phyloP scores from a whole-genome alignment of 164 flowering plant genomes.

The Vitis amurensis region DNA sequence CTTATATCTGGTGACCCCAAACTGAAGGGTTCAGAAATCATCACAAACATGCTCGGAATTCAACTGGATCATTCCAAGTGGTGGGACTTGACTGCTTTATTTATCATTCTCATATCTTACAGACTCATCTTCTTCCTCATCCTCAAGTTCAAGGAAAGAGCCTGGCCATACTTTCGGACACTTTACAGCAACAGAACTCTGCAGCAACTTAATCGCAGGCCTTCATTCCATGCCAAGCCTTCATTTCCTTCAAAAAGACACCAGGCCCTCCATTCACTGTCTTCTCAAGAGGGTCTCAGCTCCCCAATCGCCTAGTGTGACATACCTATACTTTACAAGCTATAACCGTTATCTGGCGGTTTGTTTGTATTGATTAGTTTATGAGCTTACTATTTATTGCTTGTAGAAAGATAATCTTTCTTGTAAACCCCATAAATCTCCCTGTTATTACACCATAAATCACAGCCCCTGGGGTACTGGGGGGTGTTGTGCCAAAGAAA shows the following conservation, averaged over 20 bases:
- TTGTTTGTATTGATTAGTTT: no score
- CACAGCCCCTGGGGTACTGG: no score
- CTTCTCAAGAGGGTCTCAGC: slow-evolving; percentile 14
- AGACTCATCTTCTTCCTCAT: slow-evolving; percentile 23
- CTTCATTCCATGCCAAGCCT: not conserved
- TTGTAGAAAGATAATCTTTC: no score
- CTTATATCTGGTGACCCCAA: slow-evolving; percentile 25
- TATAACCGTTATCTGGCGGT: no score
- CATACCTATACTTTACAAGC: no score
- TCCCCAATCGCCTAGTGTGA: slow-evolving; percentile 7
- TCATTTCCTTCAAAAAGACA: slow-evolving; percentile 6
- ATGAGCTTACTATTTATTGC: no score
- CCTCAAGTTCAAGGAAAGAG: slow-evolving; percentile 29
- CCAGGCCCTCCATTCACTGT: slow-evolving; percentile 2
- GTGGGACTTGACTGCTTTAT: slow-evolving; percentile 36
- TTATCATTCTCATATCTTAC: slow-evolving; percentile 10
- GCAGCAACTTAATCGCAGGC: not conserved
- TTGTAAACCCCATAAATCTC: no score
- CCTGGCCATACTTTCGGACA: slow-evolving; percentile 2
- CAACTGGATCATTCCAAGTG: slow-evolving; percentile 33
- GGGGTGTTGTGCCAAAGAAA: no score
- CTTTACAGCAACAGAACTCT: slow-evolving; percentile 6
- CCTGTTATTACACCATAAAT: no score
- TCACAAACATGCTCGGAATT: slow-evolving; percentile 19
- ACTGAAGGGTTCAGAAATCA: slow-evolving; percentile 27